Base-by-base conservation (phyloP, 495 filamentous ascomycete species). In the Neurospora africana region DNA sequence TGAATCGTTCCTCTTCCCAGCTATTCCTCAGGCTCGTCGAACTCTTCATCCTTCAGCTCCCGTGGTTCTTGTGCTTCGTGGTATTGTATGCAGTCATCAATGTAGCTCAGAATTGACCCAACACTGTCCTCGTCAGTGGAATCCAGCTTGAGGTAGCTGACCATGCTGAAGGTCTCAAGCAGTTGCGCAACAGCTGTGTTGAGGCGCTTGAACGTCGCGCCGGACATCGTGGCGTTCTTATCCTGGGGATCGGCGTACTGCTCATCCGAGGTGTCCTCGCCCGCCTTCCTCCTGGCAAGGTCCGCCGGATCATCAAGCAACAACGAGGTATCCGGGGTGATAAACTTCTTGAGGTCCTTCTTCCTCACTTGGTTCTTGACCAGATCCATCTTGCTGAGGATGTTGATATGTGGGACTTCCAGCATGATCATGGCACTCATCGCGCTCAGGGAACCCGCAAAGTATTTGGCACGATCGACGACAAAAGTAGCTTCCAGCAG, bases 341-440 rank as follows among this genome's bases (percentile, higher is more conserved):
- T 82, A 76, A 96, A 99, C 1, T 91, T 84, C 83, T 94, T 95
- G 36, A 99, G 79, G 75, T 97, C 93, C 79, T 89, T 89, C 76
- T 91, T 90, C 2, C 90, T 85, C 5, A 98, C 86, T 79, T 91
- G 92, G 39, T 91, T 92, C 75, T 92, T 93, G 70, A 98, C 87
- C 69, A 98, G 89, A 79, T 98, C 95, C 94, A 99, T 97, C 85
- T 99, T 99, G 73, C 88, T 93, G 74, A 99, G 85, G 70, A 98
- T 89, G 78, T 98, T 98, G 76, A 99, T 84, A 77, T 99, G 95
- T 3, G 95, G 95, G 73, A 98, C 88, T 82, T 97, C 95, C 61
- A 99, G 86, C 93, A 98, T 94, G 74, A 98, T 88, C 95, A 99
- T 99, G 40, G 95, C 94, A 70, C 92, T 95, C 95, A 99, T 98